Percentiles rank a stretch among this genome's conserved stretches.
Conservation (phyloP, 2,329 filamentous ascomycete species). For the Phaeophleospora eucalypticola region DNA sequence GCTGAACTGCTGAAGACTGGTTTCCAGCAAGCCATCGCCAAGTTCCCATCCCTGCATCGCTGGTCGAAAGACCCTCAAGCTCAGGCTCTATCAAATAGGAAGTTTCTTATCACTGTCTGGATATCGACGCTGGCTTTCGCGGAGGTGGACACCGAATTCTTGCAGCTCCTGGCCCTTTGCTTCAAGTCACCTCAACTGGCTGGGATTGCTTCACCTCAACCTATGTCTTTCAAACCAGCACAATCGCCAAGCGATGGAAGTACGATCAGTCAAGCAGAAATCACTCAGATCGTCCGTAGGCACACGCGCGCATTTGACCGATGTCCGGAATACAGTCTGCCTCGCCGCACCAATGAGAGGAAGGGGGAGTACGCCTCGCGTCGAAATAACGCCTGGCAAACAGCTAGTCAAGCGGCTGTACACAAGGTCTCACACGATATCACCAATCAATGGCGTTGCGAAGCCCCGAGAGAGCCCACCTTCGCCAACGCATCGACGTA, state of each 20-base stretch:
- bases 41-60: slow-evolving; percentile 11
- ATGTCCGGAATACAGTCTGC: slow-evolving; percentile 24
- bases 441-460: slow-evolving; percentile 16
- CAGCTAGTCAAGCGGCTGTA: not conserved
- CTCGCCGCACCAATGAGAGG: slow-evolving; percentile 29
- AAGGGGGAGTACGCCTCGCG: slow-evolving; percentile 23
- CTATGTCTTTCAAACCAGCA: not conserved
- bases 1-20: slow-evolving; percentile 6
- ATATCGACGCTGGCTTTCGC: slow-evolving; percentile 43
- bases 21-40: slow-evolving; percentile 3
- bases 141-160: slow-evolving; percentile 35
- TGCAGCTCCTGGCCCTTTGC: slow-evolving; percentile 41
- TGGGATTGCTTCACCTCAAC: not conserved
- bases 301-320: slow-evolving; percentile 30
- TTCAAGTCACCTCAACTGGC: slow-evolving; percentile 24
- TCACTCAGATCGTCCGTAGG: slow-evolving; percentile 34
- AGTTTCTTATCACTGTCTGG: slow-evolving; percentile 22
- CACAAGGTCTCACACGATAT: slow-evolving; percentile 4
- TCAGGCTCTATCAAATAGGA: no score
- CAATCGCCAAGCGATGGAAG: not conserved
- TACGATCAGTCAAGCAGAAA: slow-evolving; percentile 25
- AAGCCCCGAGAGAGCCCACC: not conserved
- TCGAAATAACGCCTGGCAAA: slow-evolving; percentile 4
- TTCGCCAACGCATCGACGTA: slow-evolving; percentile 10
- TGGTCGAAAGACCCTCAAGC: slow-evolving; percentile 7